Conservation (phyloP, 78 protist genomes). For the Creolimax fragrantissima region DNA sequence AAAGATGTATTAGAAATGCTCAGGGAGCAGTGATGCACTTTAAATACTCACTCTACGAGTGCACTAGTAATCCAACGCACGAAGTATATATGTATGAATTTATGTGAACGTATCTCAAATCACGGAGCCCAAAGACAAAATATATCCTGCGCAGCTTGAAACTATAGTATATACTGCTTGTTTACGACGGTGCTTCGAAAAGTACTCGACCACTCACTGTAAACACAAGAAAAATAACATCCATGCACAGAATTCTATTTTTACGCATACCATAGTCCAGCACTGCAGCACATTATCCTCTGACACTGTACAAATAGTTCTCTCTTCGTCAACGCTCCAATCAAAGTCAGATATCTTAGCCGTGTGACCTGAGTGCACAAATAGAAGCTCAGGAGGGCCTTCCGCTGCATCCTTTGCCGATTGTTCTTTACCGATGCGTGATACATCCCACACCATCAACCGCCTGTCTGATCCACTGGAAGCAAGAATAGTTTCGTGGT, state of each 20-base stretch:
- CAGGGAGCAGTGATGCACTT: neutral
- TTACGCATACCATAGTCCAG: conserved; percentile 88
- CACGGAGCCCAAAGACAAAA: neutral
- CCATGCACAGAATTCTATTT: neutral
- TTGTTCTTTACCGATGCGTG: conserved; percentile 80
- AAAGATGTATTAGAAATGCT: neutral
- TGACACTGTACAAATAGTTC: conserved; percentile 78
- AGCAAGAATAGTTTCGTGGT: conserved; percentile 74
- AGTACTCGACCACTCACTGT: neutral
- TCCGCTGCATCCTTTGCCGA: conserved; percentile 84
- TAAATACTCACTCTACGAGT: neutral
- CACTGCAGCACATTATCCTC: conserved; percentile 91
- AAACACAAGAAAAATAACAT: neutral
- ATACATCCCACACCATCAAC: conserved; percentile 81
- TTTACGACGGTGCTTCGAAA: neutral
- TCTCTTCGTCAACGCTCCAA: conserved; percentile 81
- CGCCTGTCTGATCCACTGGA: conserved; percentile 72
- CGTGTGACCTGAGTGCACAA: conserved; percentile 96
- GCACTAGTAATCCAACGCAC: neutral
- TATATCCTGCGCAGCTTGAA: neutral
- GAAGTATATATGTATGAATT: neutral
- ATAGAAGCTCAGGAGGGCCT: conserved; percentile 92
- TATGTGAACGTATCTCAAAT: neutral
- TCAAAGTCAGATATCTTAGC: conserved; percentile 70
- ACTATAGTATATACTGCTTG: neutral